phyloP scores from a whole-genome alignment of 2,329 filamentous ascomycete species.

The Drechslera avenae region DNA sequence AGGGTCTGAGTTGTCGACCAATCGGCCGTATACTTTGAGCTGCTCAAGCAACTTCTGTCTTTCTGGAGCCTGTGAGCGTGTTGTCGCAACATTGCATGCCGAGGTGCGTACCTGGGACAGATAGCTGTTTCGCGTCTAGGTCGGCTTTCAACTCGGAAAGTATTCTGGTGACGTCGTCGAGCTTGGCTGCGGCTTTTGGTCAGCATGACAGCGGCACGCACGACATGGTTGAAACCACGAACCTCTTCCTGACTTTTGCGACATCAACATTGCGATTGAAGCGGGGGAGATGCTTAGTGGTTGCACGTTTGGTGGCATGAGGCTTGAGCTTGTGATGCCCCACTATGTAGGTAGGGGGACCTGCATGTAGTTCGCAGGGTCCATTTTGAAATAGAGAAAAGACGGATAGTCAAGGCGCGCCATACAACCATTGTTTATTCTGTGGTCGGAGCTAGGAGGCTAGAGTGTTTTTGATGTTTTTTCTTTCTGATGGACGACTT shows the following conservation, averaged over 20 bases:
- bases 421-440: no score
- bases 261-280: slow-evolving; percentile 6
- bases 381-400: slow-evolving; percentile 1
- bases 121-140: slow-evolving; percentile 63
- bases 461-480: no score
- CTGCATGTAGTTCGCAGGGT: slow-evolving; percentile 9
- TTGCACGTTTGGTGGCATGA: slow-evolving; percentile 3
- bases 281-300: background rate
- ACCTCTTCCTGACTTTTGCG: slow-evolving; percentile 31
- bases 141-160: slow-evolving; percentile 67
- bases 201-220: slow-evolving; percentile 8
- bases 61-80: slow-evolving; percentile 55
- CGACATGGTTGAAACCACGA: background rate
- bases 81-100: background rate
- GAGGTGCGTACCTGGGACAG: slow-evolving; percentile 61
- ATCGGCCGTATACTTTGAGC: slow-evolving; percentile 79
- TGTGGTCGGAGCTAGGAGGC: no score
- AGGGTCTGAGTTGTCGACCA: slow-evolving; percentile 72
- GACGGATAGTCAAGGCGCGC: no score
- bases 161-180: slow-evolving; percentile 69
- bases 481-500: no score
- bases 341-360: slow-evolving; percentile 11
- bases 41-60: slow-evolving; percentile 63
- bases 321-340: slow-evolving; percentile 14
- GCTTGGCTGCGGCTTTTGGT: slow-evolving; percentile 60